Conservation (phyloP, 1,284 basidiomycete species). For the Cryptococcus sp. region DNA sequence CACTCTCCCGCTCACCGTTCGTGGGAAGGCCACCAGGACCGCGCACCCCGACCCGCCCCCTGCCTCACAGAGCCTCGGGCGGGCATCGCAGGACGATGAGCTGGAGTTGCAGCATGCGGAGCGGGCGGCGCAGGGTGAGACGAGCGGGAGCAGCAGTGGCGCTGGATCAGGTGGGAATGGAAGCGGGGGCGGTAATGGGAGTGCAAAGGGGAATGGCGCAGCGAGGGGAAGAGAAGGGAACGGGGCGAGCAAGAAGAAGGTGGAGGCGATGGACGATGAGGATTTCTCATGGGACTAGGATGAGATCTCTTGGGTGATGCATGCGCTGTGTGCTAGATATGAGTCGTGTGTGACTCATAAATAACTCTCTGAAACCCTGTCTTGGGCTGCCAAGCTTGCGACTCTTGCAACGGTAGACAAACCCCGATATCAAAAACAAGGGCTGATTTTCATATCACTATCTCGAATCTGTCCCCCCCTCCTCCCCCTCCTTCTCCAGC, state of each 20-base stretch:
- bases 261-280: conserved; percentile 20
- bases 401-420: too few species aligned
- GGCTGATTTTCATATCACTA: not conserved
- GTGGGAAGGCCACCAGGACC: conserved; percentile 26
- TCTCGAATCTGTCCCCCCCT: conserved; percentile 2
- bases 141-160: conserved; percentile 14
- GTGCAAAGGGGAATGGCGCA: conserved; percentile 12
- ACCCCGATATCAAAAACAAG: too few species aligned
- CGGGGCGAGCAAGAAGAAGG: conserved; percentile 4
- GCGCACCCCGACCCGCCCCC: conserved; percentile 27
- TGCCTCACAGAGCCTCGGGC: conserved; percentile 21
- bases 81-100: conserved; percentile 20
- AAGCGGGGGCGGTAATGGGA: not conserved
- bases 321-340: too few species aligned
- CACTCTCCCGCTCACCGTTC: conserved; percentile 61
- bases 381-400: too few species aligned
- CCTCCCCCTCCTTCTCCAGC: conserved; percentile 8
- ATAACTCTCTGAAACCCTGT: too few species aligned
- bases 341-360: too few species aligned
- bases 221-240: conserved; percentile 10
- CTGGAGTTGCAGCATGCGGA: conserved; percentile 11
- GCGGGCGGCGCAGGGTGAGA: conserved; percentile 10
- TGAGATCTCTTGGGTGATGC: not conserved
- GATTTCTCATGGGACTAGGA: conserved; percentile 39
- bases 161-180: too few species aligned